phyloP scores from a whole-genome alignment of 2,329 filamentous ascomycete species.

The Cladophialophora immunda region DNA sequence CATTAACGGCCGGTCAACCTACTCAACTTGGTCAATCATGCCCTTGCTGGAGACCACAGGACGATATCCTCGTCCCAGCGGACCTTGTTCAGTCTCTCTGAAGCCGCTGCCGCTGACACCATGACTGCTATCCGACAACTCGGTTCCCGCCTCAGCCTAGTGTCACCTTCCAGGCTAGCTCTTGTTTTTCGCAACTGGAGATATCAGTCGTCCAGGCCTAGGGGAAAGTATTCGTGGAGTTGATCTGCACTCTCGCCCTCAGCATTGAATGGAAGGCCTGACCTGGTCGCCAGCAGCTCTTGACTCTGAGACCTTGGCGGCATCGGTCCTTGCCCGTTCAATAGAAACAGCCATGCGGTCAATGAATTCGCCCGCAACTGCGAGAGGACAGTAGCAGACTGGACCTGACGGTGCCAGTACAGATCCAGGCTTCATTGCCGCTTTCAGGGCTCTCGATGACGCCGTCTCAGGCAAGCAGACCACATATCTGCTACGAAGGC shows the following conservation, averaged over 20 bases:
- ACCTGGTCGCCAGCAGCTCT: conserved; percentile 32
- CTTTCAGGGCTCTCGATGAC: too few relatives aligned
- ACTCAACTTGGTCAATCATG: conserved; percentile 40
- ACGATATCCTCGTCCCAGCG: conserved; percentile 28
- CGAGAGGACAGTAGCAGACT: too few relatives aligned
- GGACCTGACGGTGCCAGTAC: too few relatives aligned
- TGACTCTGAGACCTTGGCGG: conserved; percentile 21
- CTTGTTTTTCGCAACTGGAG: too few relatives aligned
- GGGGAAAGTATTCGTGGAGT: conserved; percentile 92
- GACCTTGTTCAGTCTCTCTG: conserved; percentile 37
- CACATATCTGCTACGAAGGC: too few relatives aligned
- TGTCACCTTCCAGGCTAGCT: conserved; percentile 8
- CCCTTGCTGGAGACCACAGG: conserved; percentile 29
- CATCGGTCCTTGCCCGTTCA: conserved; percentile 18
- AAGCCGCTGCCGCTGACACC: conserved; percentile 40
- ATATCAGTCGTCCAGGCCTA: conserved; percentile 90
- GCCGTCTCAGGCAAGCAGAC: too few relatives aligned
- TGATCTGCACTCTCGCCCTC: conserved; percentile 67
- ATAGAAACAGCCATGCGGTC: too few relatives aligned
- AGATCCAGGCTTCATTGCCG: too few relatives aligned
- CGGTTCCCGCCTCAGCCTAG: conserved; percentile 33
- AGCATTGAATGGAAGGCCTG: conserved; percentile 24
- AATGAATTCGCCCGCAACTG: too few relatives aligned
- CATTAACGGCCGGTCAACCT: too few relatives aligned
- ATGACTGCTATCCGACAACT: conserved; percentile 41